Base-by-base conservation (phyloP, 345 rosid genomes). In the Pugionium dolabratum region DNA sequence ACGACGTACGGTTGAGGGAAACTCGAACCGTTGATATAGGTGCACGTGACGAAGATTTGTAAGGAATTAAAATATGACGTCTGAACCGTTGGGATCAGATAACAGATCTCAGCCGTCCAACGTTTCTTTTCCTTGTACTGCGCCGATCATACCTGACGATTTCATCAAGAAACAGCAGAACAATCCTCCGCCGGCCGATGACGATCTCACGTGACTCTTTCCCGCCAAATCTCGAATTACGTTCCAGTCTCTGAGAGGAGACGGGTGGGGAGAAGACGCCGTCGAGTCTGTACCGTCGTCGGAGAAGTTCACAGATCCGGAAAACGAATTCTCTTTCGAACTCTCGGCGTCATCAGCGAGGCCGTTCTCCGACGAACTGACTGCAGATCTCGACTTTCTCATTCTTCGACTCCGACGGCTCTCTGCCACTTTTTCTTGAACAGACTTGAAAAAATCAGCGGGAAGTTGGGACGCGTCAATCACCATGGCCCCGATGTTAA, bases 201-300 rank as follows among this genome's bases (percentile, higher is more conserved):
- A 73, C 0, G 85, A 71, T 63, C 84, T 59, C 56, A 78, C 43
- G 40, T 75, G 78, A 74, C 55, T 76, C 74, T 79, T 79, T 66
- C 80, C 84, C 78, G 81, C 82, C 77, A 80, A 29, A 34, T 82
- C 76, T 32, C 79, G 65, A 9, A 79, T 31, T 18, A 71, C 81
- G 69, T 83, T 86, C 89, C 84, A 81, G 10, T 89, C 91, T 80
- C 78, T 83, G 50, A 89, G 73, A 36, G 77, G 89, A 34, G 94
- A 83, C 18, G 87, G 83, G 31, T 84, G 18, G 4, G 89, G 80
- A 11, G 91, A 82, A 33, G 91, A 87, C n/a, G 89, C 77, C 60
- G 91, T 72, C 33, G 94, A 89, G 18, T 79, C 83, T 9, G 79
- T 69, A 4, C 86, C 86, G 63, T 86, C 90, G 33, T 86, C 90